Conservation (phyloP, 1,284 basidiomycete genomes). For the Austropuccinia psidii region DNA sequence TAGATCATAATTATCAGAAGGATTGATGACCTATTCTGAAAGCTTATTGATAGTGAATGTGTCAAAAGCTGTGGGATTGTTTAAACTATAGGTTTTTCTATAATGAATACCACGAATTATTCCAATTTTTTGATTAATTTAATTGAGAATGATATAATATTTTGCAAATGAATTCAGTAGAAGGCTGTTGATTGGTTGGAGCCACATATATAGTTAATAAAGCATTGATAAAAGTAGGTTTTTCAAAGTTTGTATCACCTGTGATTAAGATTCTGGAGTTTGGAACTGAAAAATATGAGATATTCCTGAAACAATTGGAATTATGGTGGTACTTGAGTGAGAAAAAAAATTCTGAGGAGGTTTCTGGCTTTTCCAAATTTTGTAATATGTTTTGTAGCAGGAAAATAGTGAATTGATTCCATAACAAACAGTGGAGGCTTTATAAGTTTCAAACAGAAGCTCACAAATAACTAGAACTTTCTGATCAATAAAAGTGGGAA, state of each 20-base stretch:
- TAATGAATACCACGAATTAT: conserved; percentile 62
- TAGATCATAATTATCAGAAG: conserved; percentile 53
- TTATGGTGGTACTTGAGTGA: conserved; percentile 73
- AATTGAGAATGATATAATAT: conserved; percentile 92
- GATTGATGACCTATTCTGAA: conserved; percentile 63
- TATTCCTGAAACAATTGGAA: conserved; percentile 71
- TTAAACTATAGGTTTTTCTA: conserved; percentile 60
- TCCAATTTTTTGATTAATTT: conserved; percentile 58
- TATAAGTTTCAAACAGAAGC: conserved; percentile 90
- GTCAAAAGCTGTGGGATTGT: conserved; percentile 68
- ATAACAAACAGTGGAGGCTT: conserved; percentile 75
- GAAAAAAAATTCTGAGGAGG: conserved; percentile 80
- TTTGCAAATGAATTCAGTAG: conserved; percentile 94
- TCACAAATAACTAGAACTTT: conserved; percentile 71
- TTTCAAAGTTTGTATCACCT: conserved; percentile 94
- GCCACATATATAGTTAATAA: conserved; percentile 80
- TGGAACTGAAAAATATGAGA: conserved; percentile 80
- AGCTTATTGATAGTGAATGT: conserved; percentile 63
- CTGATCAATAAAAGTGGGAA: background rate
- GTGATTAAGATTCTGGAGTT: conserved; percentile 95
- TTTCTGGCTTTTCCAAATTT: conserved; percentile 53
- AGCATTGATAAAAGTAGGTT: conserved; percentile 96
- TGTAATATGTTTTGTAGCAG: conserved; percentile 60
- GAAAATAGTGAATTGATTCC: conserved; percentile 89
- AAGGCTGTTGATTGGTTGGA: conserved; percentile 96